phyloP scores from a whole-genome alignment of 495 filamentous ascomycete species.

The Aspergillus indologenus region DNA sequence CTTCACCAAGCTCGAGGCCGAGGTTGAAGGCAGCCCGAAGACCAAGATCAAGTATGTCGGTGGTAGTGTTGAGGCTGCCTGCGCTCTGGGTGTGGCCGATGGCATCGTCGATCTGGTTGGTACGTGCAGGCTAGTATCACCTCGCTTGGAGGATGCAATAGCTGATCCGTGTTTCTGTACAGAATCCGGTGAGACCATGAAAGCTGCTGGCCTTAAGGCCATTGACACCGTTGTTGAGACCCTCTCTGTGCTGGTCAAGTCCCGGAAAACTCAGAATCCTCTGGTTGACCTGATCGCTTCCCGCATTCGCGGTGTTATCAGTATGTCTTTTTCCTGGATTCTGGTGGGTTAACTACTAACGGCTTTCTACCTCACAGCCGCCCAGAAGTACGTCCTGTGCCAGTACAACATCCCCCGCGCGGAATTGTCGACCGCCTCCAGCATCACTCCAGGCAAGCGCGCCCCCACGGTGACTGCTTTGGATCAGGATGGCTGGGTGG shows the following conservation, averaged over 20 bases:
- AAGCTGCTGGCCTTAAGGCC: slow-evolving; percentile 89
- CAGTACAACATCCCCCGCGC: slow-evolving; percentile 86
- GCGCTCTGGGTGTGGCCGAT: slow-evolving; percentile 91
- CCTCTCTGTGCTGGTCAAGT: slow-evolving; percentile 87
- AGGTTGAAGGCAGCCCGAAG: slow-evolving; percentile 45
- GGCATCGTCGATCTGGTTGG: slow-evolving; percentile 97
- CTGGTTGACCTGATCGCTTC: slow-evolving; percentile 78
- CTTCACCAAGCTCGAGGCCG: slow-evolving; percentile 75
- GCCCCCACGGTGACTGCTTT: slow-evolving; percentile 86
- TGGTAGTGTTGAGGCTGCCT: slow-evolving; percentile 95
- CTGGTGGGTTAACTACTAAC: not conserved
- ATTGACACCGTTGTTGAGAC: slow-evolving; percentile 90
- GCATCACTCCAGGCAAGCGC: slow-evolving; percentile 90
- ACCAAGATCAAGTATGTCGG: slow-evolving; percentile 87
- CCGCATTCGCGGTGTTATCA: slow-evolving; percentile 89
- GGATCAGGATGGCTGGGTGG: slow-evolving; percentile 89
- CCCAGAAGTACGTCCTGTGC: slow-evolving; percentile 90
- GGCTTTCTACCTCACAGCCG: slow-evolving; percentile 46
- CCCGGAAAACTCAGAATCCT: slow-evolving; percentile 75
- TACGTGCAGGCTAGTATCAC: slow-evolving; percentile 30
- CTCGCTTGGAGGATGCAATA: not conserved
- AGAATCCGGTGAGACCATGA: slow-evolving; percentile 99
- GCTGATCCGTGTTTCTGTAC: not conserved
- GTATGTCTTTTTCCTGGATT: slow-evolving; percentile 38
- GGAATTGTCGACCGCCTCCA: slow-evolving; percentile 61